Percentiles rank a stretch among this genome's conserved stretches.
These are phyloP conservation scores for Colletotrichum incanum DNA, from an alignment of 2,329 filamentous ascomycete species.

Conservation along the genomic window DNA sequence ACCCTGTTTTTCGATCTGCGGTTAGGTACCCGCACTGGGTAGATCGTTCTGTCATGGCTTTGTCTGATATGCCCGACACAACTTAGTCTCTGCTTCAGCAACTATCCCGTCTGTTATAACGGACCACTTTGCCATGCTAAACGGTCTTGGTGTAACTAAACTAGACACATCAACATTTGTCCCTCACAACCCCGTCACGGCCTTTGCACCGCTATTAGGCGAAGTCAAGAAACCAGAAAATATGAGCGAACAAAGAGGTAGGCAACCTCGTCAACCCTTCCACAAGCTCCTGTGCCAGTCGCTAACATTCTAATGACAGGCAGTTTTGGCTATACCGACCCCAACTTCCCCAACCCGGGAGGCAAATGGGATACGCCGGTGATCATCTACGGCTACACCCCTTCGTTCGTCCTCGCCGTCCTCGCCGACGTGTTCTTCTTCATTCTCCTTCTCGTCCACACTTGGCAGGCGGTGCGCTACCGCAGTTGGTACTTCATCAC, in stretches of 20 bases:
- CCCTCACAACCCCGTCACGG: background rate
- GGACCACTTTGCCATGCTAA: background rate
- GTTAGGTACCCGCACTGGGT: background rate
- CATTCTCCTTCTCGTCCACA: constrained; percentile 57
- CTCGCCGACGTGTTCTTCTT: constrained; percentile 62
- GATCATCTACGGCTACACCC: constrained; percentile 67
- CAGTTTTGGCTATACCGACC: constrained; percentile 62
- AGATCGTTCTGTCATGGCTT: constrained; percentile 10
- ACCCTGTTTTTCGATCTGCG: constrained; percentile 32
- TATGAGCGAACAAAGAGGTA: constrained; percentile 39
- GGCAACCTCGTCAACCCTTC: constrained; percentile 7
- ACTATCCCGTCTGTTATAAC: background rate
- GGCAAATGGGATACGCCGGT: constrained; percentile 62
- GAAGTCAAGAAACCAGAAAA: background rate
- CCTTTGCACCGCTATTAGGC: constrained; percentile 30
- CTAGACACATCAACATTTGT: background rate
- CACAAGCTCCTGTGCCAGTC: rapidly evolving
- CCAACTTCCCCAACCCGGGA: constrained; percentile 65
- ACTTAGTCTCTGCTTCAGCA: background rate
- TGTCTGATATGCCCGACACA: background rate
- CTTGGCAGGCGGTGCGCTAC: constrained; percentile 53
- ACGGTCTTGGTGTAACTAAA: background rate
- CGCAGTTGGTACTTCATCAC: constrained; percentile 64
- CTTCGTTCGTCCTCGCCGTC: constrained; percentile 60
- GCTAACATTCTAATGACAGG: constrained; percentile 40